Evolutionary conservation across 441 rosid species (phyloP).

Genomic region (Euphorbia schlechtendalii): DNA sequence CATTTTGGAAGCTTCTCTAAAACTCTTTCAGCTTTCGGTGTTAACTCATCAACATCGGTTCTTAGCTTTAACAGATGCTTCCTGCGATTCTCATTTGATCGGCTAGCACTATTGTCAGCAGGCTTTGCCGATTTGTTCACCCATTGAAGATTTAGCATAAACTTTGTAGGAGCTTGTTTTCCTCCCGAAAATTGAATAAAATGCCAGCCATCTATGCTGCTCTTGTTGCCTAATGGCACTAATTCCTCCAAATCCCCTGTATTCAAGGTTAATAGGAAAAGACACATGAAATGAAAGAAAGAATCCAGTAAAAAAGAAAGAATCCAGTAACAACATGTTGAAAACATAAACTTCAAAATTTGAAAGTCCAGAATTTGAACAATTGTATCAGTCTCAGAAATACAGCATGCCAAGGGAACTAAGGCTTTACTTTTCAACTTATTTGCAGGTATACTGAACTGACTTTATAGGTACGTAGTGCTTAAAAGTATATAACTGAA

Average conservation of each 20-base stretch:
- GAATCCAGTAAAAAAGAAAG: too few species aligned
- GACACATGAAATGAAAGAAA: neutral
- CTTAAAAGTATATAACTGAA: too few species aligned
- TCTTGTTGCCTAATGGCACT: conserved; percentile 43
- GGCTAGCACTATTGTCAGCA: neutral
- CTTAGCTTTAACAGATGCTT: conserved; percentile 66
- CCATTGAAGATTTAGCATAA: conserved; percentile 53
- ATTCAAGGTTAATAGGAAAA: conserved; percentile 10
- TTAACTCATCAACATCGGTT: conserved; percentile 58
- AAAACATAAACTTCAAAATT: too few species aligned
- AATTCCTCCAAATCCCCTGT: conserved; percentile 49
- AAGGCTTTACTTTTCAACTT: too few species aligned
- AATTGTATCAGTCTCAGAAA: too few species aligned
- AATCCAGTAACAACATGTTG: too few species aligned
- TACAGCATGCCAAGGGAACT: too few species aligned
- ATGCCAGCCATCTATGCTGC: conserved; percentile 66
- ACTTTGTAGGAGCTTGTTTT: conserved; percentile 51
- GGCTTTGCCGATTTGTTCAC: conserved; percentile 24
- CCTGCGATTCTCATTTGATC: conserved; percentile 16
- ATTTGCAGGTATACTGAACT: too few species aligned
- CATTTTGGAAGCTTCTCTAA: conserved; percentile 59
- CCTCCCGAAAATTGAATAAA: conserved; percentile 85
- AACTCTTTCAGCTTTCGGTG: conserved; percentile 54
- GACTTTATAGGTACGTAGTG: too few species aligned
- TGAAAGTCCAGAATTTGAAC: too few species aligned